Evolutionary conservation across 2,329 filamentous ascomycete species (phyloP).

Genomic region (Fusarium nelsonii): DNA sequence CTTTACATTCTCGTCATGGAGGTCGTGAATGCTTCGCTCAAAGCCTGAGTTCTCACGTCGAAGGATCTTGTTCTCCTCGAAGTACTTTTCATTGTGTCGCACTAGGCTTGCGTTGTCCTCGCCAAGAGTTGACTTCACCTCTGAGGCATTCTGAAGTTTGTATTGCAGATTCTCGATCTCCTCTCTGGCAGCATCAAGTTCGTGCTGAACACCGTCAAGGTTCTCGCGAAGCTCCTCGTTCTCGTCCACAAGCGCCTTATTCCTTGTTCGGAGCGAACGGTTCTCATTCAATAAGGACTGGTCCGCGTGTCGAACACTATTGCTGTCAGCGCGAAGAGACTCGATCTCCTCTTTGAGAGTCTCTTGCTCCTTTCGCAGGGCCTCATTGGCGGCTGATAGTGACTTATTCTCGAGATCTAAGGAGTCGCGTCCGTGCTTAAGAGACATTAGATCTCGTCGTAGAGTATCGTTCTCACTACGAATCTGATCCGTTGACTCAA

Average conservation of each 20-base stretch:
- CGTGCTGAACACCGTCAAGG: slow-evolving; percentile 56
- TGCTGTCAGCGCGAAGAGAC: slow-evolving; percentile 58
- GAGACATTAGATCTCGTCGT: slow-evolving; percentile 56
- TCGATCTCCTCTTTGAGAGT: slow-evolving; percentile 56
- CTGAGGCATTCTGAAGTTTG: slow-evolving; percentile 55
- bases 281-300: slow-evolving; percentile 60
- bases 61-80: slow-evolving; percentile 64
- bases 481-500: slow-evolving; percentile 57
- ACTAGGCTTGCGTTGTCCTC: slow-evolving; percentile 66
- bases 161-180: slow-evolving; percentile 57
- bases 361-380: slow-evolving; percentile 53
- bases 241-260: slow-evolving; percentile 57
- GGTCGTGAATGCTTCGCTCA: slow-evolving; percentile 59
- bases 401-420: slow-evolving; percentile 58
- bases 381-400: slow-evolving; percentile 57
- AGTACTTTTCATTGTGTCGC: slow-evolving; percentile 67
- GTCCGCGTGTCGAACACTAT: slow-evolving; percentile 57
- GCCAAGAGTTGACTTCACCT: slow-evolving; percentile 60
- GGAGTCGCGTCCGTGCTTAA: slow-evolving; percentile 55
- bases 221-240: slow-evolving; percentile 60
- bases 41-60: slow-evolving; percentile 62
- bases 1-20: slow-evolving; percentile 62
- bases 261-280: slow-evolving; percentile 58
- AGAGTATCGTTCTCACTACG: slow-evolving; percentile 56
- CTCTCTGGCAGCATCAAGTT: slow-evolving; percentile 57